Conservation (phyloP, 169 alveolate species). For the Plasmodium knowlesi region DNA sequence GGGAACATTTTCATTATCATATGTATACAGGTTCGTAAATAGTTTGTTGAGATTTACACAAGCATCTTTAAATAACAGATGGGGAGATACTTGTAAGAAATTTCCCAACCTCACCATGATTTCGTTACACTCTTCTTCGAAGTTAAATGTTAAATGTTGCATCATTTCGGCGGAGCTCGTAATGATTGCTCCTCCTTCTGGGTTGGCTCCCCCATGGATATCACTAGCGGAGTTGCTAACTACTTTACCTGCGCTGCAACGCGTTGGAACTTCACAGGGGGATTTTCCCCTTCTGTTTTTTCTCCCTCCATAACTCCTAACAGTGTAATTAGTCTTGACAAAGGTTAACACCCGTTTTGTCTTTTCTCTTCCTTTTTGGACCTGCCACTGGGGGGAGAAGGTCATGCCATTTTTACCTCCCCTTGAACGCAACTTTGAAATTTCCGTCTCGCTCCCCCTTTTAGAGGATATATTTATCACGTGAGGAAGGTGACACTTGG, state of each 20-base stretch:
- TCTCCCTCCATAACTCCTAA: not conserved
- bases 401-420: not conserved
- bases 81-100: conserved; percentile 59
- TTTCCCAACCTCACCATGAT: conserved; percentile 62
- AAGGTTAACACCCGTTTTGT: not conserved
- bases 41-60: conserved; percentile 66
- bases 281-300: not conserved
- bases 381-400: not conserved
- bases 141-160: conserved; percentile 22
- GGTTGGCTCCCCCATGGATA: not conserved
- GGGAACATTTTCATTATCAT: conserved; percentile 51
- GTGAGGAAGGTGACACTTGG: not conserved
- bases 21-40: conserved; percentile 52
- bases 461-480: not conserved
- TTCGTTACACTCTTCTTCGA: conserved; percentile 65
- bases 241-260: not conserved
- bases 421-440: not conserved
- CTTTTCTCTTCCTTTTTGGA: not conserved
- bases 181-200: not conserved
- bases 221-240: not conserved
- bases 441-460: not conserved
- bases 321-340: not conserved
- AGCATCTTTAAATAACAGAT: conserved; percentile 49
- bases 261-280: not conserved
- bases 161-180: conserved; percentile 24